Evolutionary conservation across 2,329 filamentous ascomycete genomes (phyloP).

Genomic region (Neonectria hederae): DNA sequence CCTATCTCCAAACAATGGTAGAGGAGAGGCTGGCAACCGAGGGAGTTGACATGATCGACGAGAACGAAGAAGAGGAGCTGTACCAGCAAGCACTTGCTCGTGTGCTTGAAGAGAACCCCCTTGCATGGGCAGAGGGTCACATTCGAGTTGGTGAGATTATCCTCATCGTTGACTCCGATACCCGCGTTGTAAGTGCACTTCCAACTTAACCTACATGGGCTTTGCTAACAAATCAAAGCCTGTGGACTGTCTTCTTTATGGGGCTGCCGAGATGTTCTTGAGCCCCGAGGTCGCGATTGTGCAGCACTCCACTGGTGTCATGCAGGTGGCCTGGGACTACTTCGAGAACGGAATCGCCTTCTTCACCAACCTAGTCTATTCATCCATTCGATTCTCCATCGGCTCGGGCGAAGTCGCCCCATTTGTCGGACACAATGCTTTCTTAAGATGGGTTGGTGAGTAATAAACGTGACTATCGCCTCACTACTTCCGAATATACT

Average conservation of each 20-base stretch:
- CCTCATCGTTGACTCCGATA: conserved; percentile 72
- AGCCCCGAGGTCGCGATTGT: conserved; percentile 17
- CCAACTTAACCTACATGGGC: fast-evolving
- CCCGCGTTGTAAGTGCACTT: conserved; percentile 58
- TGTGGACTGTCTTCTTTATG: conserved; percentile 8
- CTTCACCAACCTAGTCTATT: conserved; percentile 16
- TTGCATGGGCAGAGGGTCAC: conserved; percentile 24
- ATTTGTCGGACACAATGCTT: conserved; percentile 15
- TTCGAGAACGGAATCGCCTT: conserved; percentile 19
- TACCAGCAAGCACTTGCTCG: conserved; percentile 61
- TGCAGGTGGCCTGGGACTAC: conserved; percentile 17
- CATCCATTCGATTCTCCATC: conserved; percentile 14
- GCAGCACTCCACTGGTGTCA: conserved; percentile 14
- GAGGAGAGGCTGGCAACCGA: conserved; percentile 29
- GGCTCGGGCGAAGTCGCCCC: conserved; percentile 12
- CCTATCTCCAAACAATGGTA: conserved; percentile 54
- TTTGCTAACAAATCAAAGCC: not conserved
- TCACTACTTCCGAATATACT: not conserved
- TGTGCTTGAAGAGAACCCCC: conserved; percentile 57
- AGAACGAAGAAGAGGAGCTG: conserved; percentile 51
- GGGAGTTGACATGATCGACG: conserved; percentile 36
- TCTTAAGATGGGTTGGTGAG: conserved; percentile 12
- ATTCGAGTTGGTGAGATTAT: conserved; percentile 19
- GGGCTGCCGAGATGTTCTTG: conserved; percentile 14
- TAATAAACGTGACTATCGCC: not conserved